Conservation (phyloP, 352 stramenopile species). For the Phytophthora kernoviae region DNA sequence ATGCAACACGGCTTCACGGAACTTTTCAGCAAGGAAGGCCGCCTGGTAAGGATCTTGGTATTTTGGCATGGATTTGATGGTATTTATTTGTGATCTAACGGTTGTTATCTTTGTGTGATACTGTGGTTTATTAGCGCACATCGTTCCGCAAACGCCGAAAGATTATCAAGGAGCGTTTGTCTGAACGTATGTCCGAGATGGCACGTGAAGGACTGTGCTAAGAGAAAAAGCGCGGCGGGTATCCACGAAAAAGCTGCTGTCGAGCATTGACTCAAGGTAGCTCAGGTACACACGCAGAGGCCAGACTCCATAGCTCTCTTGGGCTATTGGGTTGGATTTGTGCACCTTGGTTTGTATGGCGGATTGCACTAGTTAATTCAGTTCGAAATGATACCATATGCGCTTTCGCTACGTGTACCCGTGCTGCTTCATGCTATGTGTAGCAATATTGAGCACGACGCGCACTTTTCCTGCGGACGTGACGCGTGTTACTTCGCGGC, state of each 20-base stretch:
- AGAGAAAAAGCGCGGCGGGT: slow-evolving; percentile 18
- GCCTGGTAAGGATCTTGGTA: slow-evolving; percentile 49
- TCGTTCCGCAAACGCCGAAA: slow-evolving; percentile 82
- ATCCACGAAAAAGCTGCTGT: slow-evolving; percentile 1
- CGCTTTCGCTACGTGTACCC: slow-evolving; percentile 35
- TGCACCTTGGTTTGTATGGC: slow-evolving; percentile 32
- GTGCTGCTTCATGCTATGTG: slow-evolving; percentile 60
- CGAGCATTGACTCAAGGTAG: slow-evolving; percentile 8
- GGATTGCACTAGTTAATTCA: slow-evolving; percentile 15
- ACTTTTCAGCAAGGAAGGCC: slow-evolving; percentile 78
- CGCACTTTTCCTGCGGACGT: slow-evolving; percentile 55
- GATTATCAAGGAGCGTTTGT: slow-evolving; percentile 79
- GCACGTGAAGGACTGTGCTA: slow-evolving; percentile 76
- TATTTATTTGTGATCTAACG: slow-evolving; percentile 3
- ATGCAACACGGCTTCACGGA: slow-evolving; percentile 82
- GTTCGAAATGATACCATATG: slow-evolving; percentile 29
- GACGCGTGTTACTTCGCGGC: slow-evolving; percentile 72
- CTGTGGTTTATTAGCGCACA: slow-evolving; percentile 48
- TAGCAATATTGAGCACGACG: slow-evolving; percentile 70
- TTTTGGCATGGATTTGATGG: slow-evolving; percentile 7
- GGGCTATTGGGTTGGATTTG: slow-evolving; percentile 19
- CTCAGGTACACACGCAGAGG: background rate
- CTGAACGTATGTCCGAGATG: slow-evolving; percentile 75
- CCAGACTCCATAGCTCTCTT: slow-evolving; percentile 6
- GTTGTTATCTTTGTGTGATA: background rate